Evolutionary conservation across 805 yeast genomes (phyloP), one percentile per base, ranked within the genome.

Genomic region (Yarrowia sp.): DNA sequence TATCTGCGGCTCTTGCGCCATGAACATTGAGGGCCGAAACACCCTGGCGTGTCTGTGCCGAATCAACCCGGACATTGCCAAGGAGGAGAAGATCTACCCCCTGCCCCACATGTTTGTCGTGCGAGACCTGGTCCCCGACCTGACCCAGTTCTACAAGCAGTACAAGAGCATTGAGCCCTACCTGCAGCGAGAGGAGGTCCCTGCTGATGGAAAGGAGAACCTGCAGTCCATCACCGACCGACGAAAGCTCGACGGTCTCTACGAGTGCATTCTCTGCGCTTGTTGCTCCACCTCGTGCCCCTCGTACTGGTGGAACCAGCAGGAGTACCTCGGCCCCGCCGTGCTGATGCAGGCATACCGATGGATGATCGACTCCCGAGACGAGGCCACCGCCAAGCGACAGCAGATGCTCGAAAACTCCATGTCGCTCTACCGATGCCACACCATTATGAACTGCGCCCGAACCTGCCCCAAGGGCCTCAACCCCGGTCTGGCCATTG

Each of bases 291-390:
- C 99, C 62, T 87, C 98, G 17, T 95, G 99, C 82, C 99, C 99
- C 64, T 92, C 98, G 3, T 95, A 95, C 84, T 95, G 99, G 99
- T 95, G 99, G 99, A 95, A 95, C 81, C 97, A 91, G 81, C 96
- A 92, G 80, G 96, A 95, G 82, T 95, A 95, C 80, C 82, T 95
- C 72, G 99, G 99, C 66, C 99, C 99, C 31, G 99, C 99, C 35
- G 98, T 95, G 65, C 84, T 95, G 78, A 90, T 95, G 97, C 99
- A 95, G 83, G 98, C 98, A 65, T 95, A 87, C 84, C 88, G 99
- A 83, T 95, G 99, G 99, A 86, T 95, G 83, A 86, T 92, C 68
- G 99, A 95, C 79, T 88, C 96, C 47, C 88, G 99, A 82, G 99
- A 95, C 80, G 88, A 91, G 78, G 97, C 97, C 65, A 82, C 90